Evolutionary conservation across 768 basidiomycete genomes (phyloP).

Genomic region (Lentinula guzmanii): DNA sequence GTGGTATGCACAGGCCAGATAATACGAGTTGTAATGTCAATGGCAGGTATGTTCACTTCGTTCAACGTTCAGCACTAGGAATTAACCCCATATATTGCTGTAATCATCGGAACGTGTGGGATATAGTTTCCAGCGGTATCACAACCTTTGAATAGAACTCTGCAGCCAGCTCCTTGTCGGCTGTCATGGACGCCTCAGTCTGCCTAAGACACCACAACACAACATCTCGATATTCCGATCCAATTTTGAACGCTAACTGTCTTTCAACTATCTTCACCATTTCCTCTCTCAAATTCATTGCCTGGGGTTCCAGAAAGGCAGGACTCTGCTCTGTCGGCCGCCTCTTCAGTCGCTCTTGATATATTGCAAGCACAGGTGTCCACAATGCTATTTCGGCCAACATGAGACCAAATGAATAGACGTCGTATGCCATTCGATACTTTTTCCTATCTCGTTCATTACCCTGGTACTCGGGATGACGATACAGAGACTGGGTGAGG

Average conservation of each 20-base stretch:
- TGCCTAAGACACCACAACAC: constrained; percentile 9
- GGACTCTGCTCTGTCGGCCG: neutral
- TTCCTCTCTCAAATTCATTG: neutral
- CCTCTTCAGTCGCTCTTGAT: neutral
- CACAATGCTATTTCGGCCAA: constrained; percentile 10
- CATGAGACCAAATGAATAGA: constrained; percentile 9
- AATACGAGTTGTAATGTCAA: no score
- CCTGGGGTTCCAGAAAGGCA: neutral
- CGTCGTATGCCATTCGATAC: constrained; percentile 10
- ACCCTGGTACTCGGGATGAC: constrained; percentile 8
- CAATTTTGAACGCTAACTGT: constrained; percentile 6
- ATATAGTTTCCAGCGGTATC: constrained; percentile 2
- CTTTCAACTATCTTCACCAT: neutral
- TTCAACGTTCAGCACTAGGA: neutral
- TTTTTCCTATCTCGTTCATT: neutral
- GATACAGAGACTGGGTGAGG: constrained; percentile 4
- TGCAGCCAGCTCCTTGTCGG: constrained; percentile 5
- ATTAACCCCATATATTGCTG: no score
- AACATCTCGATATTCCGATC: constrained; percentile 3
- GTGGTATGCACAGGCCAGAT: no score
- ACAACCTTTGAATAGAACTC: constrained; percentile 9
- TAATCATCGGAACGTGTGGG: neutral
- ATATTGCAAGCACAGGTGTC: constrained; percentile 3
- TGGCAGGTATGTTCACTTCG: neutral
- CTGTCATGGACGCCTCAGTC: neutral